phyloP scores from a whole-genome alignment of 768 basidiomycete species.

The Gyrodon lividus region DNA sequence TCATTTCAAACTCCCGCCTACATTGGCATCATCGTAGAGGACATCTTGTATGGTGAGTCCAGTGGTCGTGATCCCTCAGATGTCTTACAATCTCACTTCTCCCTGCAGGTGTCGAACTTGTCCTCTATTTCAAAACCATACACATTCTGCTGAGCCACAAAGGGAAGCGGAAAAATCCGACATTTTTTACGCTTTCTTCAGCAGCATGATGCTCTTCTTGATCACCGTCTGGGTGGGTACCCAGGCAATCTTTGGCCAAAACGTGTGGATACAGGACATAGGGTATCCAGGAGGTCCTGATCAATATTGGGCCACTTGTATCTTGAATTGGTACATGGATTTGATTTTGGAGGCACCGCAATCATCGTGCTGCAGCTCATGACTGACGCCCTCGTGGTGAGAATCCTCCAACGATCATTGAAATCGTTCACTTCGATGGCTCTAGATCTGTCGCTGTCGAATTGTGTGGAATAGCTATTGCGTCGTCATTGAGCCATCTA shows the following conservation, averaged over 20 bases:
- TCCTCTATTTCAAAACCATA: conserved; percentile 27
- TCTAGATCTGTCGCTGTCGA: conserved; percentile 39
- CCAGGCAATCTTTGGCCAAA: conserved; percentile 31
- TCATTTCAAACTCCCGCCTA: conserved; percentile 23
- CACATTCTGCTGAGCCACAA: conserved; percentile 10
- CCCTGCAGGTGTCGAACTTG: conserved; percentile 22
- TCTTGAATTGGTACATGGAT: conserved; percentile 30
- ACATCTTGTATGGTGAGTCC: conserved; percentile 25
- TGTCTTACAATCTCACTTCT: neutral
- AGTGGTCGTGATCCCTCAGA: no score
- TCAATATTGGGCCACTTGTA: conserved; percentile 30
- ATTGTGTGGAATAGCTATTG: conserved; percentile 30
- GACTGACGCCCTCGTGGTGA: conserved; percentile 39
- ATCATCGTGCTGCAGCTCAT: conserved; percentile 33
- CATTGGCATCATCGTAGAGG: conserved; percentile 24
- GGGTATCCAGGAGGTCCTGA: conserved; percentile 35
- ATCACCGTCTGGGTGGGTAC: conserved; percentile 33
- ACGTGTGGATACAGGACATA: conserved; percentile 36
- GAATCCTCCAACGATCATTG: neutral
- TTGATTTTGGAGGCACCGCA: conserved; percentile 31
- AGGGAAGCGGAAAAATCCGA: conserved; percentile 5
- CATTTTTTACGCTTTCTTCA: conserved; percentile 25
- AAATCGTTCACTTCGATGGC: neutral
- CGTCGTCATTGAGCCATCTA: conserved; percentile 16
- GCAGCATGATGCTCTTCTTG: conserved; percentile 28